Percentiles rank a stretch among this genome's conserved stretches.
Conservation (phyloP, 1,139 yeast species). For the Yamadazyma jaroonii region DNA sequence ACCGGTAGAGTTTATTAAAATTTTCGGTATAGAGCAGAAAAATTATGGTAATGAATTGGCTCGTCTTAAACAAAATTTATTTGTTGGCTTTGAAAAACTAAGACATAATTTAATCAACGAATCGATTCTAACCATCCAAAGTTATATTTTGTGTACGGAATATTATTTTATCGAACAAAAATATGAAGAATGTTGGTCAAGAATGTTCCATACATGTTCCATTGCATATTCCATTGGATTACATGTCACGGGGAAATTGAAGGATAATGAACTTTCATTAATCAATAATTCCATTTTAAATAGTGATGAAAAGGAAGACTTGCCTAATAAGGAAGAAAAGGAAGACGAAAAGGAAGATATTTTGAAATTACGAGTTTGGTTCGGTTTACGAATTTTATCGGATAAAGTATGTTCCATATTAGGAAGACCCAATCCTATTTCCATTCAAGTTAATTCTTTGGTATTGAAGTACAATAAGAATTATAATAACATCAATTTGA, state of each 20-base stretch:
- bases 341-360: slow-evolving; percentile 32
- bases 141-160: slow-evolving; percentile 51
- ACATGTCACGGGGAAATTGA: slow-evolving; percentile 41
- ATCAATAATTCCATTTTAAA: slow-evolving; percentile 8
- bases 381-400: slow-evolving; percentile 44
- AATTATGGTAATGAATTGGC: slow-evolving; percentile 20
- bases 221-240: slow-evolving; percentile 52
- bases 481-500: slow-evolving; percentile 19
- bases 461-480: slow-evolving; percentile 24
- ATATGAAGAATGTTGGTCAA: slow-evolving; percentile 50
- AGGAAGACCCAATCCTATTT: slow-evolving; percentile 57
- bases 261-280: slow-evolving; percentile 13
- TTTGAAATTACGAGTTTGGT: slow-evolving; percentile 45
- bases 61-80: slow-evolving; percentile 28
- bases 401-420: slow-evolving; percentile 51
- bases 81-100: slow-evolving; percentile 37
- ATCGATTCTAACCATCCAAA: slow-evolving; percentile 44
- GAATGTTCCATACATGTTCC: slow-evolving; percentile 47
- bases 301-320: neutral
- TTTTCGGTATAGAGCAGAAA: slow-evolving; percentile 24
- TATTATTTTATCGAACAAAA: slow-evolving; percentile 48
- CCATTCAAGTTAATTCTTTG: slow-evolving; percentile 44
- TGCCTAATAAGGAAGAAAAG: slow-evolving; percentile 2
- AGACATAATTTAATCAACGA: slow-evolving; percentile 47
- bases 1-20: slow-evolving; percentile 27